phyloP scores from a whole-genome alignment of 345 rosid species.

The Eucalyptus rudis region DNA sequence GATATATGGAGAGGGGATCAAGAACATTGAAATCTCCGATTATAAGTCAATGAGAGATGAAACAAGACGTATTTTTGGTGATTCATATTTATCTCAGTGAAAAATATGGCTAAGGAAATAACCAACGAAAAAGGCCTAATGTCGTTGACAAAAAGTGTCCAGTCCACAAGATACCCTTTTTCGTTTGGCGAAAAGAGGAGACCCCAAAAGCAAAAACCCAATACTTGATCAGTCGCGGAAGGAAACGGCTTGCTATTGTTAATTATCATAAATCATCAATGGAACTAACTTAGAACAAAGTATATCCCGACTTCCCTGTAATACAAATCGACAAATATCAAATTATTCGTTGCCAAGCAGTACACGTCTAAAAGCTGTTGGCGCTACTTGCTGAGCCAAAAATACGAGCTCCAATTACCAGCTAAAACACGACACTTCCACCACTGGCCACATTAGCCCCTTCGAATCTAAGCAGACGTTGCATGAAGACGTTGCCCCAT shows the following conservation, averaged over 20 bases:
- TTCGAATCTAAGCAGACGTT: background rate
- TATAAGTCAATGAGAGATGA: background rate
- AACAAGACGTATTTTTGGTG: background rate
- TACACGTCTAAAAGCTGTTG: background rate
- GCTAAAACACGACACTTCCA: background rate
- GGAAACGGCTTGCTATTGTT: background rate
- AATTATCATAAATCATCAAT: background rate
- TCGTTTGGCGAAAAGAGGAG: background rate
- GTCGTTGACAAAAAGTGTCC: background rate
- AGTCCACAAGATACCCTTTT: background rate
- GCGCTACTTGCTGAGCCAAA: background rate
- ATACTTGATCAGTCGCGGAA: background rate
- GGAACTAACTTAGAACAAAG: background rate
- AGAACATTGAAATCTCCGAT: background rate
- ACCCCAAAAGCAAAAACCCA: background rate
- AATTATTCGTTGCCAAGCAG: background rate
- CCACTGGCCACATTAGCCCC: background rate
- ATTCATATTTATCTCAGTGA: background rate
- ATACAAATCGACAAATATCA: background rate
- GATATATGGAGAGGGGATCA: background rate
- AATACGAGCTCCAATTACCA: background rate
- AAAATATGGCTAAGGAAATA: background rate
- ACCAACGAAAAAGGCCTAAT: background rate
- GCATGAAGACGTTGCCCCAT: background rate
- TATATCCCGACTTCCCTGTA: background rate